Evolutionary conservation across 495 filamentous ascomycete species (phyloP).

Genomic region (Penicillium parvum): DNA sequence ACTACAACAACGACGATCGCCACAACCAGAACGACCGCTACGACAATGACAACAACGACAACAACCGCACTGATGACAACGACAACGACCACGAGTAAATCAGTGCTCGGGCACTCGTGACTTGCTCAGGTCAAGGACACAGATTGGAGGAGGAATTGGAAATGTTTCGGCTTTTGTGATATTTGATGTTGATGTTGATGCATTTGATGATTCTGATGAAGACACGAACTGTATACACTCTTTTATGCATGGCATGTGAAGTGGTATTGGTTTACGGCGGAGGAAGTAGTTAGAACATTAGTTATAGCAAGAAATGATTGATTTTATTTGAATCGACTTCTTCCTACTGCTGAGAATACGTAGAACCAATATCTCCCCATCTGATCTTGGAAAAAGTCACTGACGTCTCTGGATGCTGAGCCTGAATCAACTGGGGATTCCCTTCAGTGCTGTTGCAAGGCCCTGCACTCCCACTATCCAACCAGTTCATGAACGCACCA

Average conservation of each 20-base stretch:
- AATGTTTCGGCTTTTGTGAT: slow-evolving; percentile 1
- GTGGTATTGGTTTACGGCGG: not conserved
- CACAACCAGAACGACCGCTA: slow-evolving; percentile 1
- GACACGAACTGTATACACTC: slow-evolving; percentile 28
- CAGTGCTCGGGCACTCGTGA: not conserved
- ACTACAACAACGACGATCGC: not conserved
- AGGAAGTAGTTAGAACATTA: slow-evolving; percentile 2
- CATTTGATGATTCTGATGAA: slow-evolving; percentile 16
- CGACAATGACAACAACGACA: slow-evolving; percentile 1
- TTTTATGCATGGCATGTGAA: slow-evolving; percentile 8
- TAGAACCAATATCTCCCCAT: slow-evolving; percentile 38
- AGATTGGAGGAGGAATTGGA: not conserved
- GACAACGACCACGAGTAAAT: slow-evolving; percentile 8
- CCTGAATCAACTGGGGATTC: slow-evolving; percentile 25
- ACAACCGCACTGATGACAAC: slow-evolving; percentile 1
- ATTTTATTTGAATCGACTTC: not conserved
- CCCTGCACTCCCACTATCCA: slow-evolving; percentile 52
- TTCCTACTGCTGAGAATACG: slow-evolving; percentile 6
- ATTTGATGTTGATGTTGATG: not conserved
- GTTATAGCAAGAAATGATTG: slow-evolving; percentile 4
- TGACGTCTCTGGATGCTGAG: slow-evolving; percentile 24
- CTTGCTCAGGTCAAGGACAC: no score
- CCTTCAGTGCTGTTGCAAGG: slow-evolving; percentile 52
- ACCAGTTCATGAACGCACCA: slow-evolving; percentile 58
- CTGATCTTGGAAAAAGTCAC: slow-evolving; percentile 34